A percentile compares a stretch with the other conserved stretches of the same genome.
phyloP scores from a whole-genome alignment of 2,329 filamentous ascomycete species.

The Fusarium haematococcum region DNA sequence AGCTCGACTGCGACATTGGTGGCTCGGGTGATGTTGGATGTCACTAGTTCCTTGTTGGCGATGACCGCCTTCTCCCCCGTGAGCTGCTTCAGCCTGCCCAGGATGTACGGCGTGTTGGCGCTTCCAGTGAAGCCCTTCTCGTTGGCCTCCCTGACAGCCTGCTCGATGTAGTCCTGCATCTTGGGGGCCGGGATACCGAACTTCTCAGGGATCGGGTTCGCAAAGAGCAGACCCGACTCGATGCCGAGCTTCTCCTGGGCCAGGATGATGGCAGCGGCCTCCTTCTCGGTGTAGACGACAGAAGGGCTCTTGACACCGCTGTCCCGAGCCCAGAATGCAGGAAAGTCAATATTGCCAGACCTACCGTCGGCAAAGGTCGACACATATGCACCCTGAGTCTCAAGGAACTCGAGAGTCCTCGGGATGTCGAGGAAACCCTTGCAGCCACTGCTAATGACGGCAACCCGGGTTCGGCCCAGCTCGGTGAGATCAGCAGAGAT shows the following conservation, averaged over 20 bases:
- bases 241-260: constrained; percentile 80
- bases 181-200: constrained; percentile 76
- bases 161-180: constrained; percentile 77
- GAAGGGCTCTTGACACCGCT: constrained; percentile 85
- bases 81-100: constrained; percentile 82
- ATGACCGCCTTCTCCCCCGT: constrained; percentile 77
- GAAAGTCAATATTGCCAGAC: constrained; percentile 80
- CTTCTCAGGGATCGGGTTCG: constrained; percentile 84
- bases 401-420: constrained; percentile 83
- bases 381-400: constrained; percentile 81
- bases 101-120: constrained; percentile 86
- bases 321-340: constrained; percentile 91
- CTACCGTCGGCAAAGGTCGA: constrained; percentile 91
- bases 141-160: constrained; percentile 73
- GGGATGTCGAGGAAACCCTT: constrained; percentile 97
- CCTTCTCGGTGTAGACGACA: constrained; percentile 77
- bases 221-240: constrained; percentile 85
- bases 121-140: constrained; percentile 76
- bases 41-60: constrained; percentile 77
- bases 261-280: constrained; percentile 90
- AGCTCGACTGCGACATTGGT: constrained; percentile 67
- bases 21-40: constrained; percentile 65
- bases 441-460: constrained; percentile 89
- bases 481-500: constrained; percentile 96
- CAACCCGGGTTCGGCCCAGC: constrained; percentile 87